phyloP scores from a whole-genome alignment of 2,329 filamentous ascomycete genomes.

The Apiospora aurea region DNA sequence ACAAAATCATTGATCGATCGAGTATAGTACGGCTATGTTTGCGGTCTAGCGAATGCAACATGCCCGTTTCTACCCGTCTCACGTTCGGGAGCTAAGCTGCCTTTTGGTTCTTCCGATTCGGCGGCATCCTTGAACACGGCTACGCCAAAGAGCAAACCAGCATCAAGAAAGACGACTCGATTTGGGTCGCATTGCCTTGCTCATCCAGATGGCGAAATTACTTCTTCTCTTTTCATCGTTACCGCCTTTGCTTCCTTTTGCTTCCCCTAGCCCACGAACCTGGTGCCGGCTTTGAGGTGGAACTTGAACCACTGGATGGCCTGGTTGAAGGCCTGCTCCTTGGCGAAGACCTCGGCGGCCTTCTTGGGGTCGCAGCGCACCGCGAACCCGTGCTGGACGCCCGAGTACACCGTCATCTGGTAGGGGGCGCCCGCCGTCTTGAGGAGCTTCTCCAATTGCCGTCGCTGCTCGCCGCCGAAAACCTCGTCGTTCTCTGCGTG shows the following conservation, averaged over 20 bases:
- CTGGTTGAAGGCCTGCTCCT: slow-evolving; percentile 29
- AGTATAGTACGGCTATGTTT: background rate
- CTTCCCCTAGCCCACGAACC: background rate
- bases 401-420: slow-evolving; percentile 76
- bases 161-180: background rate
- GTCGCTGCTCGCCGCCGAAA: slow-evolving; percentile 66
- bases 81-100: background rate
- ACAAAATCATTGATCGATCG: background rate
- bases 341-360: slow-evolving; percentile 59
- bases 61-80: background rate
- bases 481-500: slow-evolving; percentile 54
- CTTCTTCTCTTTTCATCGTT: no score
- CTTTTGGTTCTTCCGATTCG: background rate
- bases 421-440: slow-evolving; percentile 62
- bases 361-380: slow-evolving; percentile 68
- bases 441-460: slow-evolving; percentile 67
- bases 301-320: slow-evolving; percentile 55
- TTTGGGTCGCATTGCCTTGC: no score
- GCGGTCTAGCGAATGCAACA: background rate
- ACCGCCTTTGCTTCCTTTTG: background rate
- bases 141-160: background rate
- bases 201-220: background rate
- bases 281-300: background rate
- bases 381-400: slow-evolving; percentile 75
- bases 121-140: background rate